phyloP scores from a whole-genome alignment of 2,329 filamentous ascomycete species.

The Sporothrix brunneoviolacea region DNA sequence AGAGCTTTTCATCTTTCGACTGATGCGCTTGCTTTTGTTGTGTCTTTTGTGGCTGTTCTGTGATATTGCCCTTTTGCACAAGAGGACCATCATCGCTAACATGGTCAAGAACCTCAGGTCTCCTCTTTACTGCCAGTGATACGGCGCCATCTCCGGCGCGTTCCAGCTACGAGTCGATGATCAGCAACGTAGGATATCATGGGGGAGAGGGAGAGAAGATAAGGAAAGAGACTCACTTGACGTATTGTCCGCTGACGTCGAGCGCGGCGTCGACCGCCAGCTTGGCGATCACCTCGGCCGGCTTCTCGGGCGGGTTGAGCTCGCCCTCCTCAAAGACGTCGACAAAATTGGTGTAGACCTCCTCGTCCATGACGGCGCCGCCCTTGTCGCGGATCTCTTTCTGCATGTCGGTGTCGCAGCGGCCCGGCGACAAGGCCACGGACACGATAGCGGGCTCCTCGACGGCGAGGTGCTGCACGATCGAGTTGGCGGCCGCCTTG shows the following conservation, averaged over 20 bases:
- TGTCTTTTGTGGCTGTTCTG: constrained; percentile 23
- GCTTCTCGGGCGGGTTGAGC: constrained; percentile 74
- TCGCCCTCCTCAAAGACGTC: constrained; percentile 62
- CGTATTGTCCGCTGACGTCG: constrained; percentile 68
- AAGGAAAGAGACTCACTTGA: constrained; percentile 50
- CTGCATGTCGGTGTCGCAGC: constrained; percentile 89
- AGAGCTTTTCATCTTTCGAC: constrained; percentile 81
- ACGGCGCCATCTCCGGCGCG: constrained; percentile 44
- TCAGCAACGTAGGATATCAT: not conserved
- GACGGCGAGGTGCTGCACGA: constrained; percentile 62
- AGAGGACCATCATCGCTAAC: constrained; percentile 2
- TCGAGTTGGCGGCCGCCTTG: constrained; percentile 78
- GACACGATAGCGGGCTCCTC: constrained; percentile 74
- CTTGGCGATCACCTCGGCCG: constrained; percentile 78
- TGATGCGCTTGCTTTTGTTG: constrained; percentile 45
- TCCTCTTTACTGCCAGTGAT: constrained; percentile 12
- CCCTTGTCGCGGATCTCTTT: constrained; percentile 63
- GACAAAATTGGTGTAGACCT: constrained; percentile 61
- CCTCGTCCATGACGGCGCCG: constrained; percentile 41
- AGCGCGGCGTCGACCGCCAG: constrained; percentile 59
- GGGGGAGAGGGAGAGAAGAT: not conserved
- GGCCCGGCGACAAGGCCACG: constrained; percentile 68
- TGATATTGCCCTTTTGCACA: constrained; percentile 7
- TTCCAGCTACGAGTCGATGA: constrained; percentile 41
- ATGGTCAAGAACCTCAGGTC: not conserved